Conservation (phyloP, 2,329 filamentous ascomycete genomes). For the Leptographium procerum region DNA sequence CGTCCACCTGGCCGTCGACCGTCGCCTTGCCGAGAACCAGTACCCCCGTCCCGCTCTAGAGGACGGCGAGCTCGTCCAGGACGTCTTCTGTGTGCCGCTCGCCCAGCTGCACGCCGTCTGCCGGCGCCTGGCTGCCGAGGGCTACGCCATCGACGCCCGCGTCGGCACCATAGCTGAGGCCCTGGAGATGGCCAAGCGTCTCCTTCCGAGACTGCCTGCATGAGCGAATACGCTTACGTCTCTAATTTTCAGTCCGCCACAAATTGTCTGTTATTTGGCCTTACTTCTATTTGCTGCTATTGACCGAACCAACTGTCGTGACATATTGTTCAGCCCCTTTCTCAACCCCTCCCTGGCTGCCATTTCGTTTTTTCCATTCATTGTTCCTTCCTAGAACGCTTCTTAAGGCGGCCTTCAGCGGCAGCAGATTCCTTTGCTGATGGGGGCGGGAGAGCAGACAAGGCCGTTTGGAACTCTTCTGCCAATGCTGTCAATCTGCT, state of each 20-base stretch:
- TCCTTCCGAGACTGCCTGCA: conserved; percentile 13
- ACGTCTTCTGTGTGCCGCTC: conserved; percentile 61
- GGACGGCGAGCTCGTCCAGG: conserved; percentile 66
- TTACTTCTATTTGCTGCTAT: too few relatives aligned
- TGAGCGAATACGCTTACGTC: neutral
- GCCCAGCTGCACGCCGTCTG: conserved; percentile 53
- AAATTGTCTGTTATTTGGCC: too few relatives aligned
- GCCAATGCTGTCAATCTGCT: neutral
- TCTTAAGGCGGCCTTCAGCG: neutral
- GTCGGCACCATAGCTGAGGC: conserved; percentile 71
- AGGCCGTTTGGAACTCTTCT: neutral
- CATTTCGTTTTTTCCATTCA: neutral
- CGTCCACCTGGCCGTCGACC: conserved; percentile 64
- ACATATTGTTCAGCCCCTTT: neutral
- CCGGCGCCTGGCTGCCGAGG: conserved; percentile 54
- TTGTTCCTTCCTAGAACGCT: neutral
- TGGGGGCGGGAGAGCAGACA: neutral
- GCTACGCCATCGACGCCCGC: conserved; percentile 68
- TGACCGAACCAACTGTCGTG: neutral
- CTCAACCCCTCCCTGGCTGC: neutral
- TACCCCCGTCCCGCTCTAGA: conserved; percentile 59
- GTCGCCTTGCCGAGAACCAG: conserved; percentile 56
- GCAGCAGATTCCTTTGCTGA: neutral
- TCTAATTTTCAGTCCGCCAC: too few relatives aligned
- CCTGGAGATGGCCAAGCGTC: conserved; percentile 56